Evolutionary conservation across 768 basidiomycete species (phyloP).

Genomic region (Russula earlei): DNA sequence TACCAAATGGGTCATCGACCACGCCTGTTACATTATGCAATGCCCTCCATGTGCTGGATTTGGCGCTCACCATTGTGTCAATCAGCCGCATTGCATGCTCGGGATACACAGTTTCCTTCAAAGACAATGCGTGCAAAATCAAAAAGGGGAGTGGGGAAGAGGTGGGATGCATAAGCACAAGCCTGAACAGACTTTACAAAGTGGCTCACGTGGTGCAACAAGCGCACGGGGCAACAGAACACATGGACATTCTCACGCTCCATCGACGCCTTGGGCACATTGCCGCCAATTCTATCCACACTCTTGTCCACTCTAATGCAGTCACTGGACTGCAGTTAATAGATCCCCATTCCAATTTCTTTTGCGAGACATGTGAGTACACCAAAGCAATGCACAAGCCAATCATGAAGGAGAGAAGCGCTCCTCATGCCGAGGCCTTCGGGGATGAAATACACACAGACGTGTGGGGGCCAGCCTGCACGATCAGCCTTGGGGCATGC

Average conservation of each 20-base stretch:
- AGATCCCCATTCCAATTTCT: rapidly evolving
- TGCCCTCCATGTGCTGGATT: no score
- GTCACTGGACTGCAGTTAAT: background rate
- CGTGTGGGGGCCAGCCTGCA: constrained; percentile 10
- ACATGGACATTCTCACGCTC: background rate
- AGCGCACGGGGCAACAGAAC: no score
- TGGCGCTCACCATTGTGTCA: no score
- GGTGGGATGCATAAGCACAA: no score
- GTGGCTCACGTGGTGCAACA: no score
- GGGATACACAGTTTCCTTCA: no score
- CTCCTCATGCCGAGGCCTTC: background rate
- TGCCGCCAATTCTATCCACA: background rate
- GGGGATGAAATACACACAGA: constrained; percentile 6
- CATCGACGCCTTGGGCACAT: background rate
- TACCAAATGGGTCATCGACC: no score
- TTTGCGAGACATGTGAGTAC: background rate
- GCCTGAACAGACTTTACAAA: no score
- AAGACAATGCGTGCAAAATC: no score
- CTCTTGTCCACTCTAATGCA: background rate
- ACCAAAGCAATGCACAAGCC: background rate
- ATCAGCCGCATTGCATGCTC: no score
- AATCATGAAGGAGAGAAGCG: background rate
- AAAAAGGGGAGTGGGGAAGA: no score
- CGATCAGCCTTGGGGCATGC: constrained; percentile 22
- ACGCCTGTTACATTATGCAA: no score